Base-by-base conservation (phyloP, 768 basidiomycete species). In the Suillus alpinus region DNA sequence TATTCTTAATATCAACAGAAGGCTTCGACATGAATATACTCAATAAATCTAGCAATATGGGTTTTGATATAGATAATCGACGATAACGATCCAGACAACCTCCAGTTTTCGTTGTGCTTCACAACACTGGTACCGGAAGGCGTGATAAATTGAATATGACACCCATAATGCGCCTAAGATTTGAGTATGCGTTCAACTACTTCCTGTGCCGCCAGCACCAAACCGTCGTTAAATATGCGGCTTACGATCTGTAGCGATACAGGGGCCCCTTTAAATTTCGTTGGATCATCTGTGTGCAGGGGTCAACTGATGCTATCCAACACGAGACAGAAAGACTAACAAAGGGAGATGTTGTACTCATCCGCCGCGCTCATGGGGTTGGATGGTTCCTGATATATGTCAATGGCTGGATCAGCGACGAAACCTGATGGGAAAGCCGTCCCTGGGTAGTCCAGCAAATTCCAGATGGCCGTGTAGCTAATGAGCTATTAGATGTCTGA, bases 391-490 rank as follows among this genome's bases (percentile, higher is more conserved):
- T 65, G 47, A 29, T 59, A 14, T 29, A 57, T n/a, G 34, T 76
- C 75, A 6, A 71, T 18, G 4, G 64, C 6, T 37, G 9, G 32
- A 13, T 46, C 40, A 41, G 36, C 60, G 32, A 4, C 14, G 26
- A 64, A 59, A 14, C 77, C 76, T 26, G 74, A 74, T 5, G 79
- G 79, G 67, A 80, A 76, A 8, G 75, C 73, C 8, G 69, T 72
- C 9, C 69, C 71, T 6, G 78, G 72, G 58, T 78, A 79, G 64
- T 80, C 79, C 14, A 76, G 66, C 16, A 82, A 63, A 61, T 83
- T 83, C 72, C 76, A 79, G 32, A 77, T 64, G 13, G 70, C 73
- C 0, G 80, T 78, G 59, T 80, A 81, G 6, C 77, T 77, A 41
- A n/a, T 20, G 43, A 52, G 34, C 26, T 29, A 16, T 46, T 46